Evolutionary conservation across 2,329 filamentous ascomycete genomes (phyloP), one percentile per base, ranked within the genome.

Genomic region (Ophiostoma perfectum): DNA sequence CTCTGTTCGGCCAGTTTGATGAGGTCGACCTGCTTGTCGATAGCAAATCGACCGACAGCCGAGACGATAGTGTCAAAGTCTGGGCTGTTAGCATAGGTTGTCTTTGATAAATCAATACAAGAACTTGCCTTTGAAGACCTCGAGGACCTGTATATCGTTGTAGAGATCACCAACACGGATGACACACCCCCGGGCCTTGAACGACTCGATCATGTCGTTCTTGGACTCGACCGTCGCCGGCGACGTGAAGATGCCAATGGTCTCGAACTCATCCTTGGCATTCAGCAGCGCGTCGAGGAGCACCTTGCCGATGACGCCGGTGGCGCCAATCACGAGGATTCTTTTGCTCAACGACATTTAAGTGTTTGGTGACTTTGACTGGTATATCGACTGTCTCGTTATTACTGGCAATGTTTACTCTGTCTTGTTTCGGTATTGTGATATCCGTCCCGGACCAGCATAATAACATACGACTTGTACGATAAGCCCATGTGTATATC

Each of bases 201-300:
- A 69, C 4, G 45, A 52, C 1, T 39, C 65, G 5, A 71, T 14
- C n/a, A 71, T 49, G 6, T 64, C 68, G 41, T 66, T 66, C 27
- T 71, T 71, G 63, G 45, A 41, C 27, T 12, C 58, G 8, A 62
- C 67, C 0, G 70, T 70, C 5, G 66, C 68, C 39, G 52, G 39
- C 14, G 70, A 71, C 14, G 87, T 89, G 75, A 85, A 86, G 65
- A 89, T 80, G 44, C 73, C 73, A 65, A 83, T 73, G 36, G 74
- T 74, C 16, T 75, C 75, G 67, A 77, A 72, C 49, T 70, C 70
- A n/a, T 77, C 73, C 45, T 76, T 75, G 52, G 76, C 73, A 3
- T 73, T 74, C 67, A 77, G 39, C 60, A 78, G 72, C 27, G 75
- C 74, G 42, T 72, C 68, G 45, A 76, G 73, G 42, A 78, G 76